These are phyloP conservation scores for Holtermanniella nyarrowii DNA, from an alignment of 768 basidiomycete species.

Conservation along the genomic window DNA sequence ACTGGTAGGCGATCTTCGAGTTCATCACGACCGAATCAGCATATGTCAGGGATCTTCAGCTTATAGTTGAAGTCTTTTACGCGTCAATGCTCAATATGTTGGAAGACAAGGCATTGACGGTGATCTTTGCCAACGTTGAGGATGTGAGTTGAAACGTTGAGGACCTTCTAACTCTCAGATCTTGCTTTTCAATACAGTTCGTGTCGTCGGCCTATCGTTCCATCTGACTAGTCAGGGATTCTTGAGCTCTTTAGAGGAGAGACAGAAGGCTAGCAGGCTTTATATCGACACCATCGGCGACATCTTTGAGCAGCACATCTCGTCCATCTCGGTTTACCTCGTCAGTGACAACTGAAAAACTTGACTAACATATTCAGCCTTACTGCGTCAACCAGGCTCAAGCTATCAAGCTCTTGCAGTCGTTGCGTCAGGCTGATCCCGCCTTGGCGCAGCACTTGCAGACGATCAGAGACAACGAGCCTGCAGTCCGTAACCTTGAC, in stretches of 20 bases:
- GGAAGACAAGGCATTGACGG: constrained; percentile 63
- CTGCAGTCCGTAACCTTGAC: constrained; percentile 68
- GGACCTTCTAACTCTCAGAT: constrained; percentile 40
- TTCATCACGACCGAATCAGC: constrained; percentile 80
- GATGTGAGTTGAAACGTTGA: constrained; percentile 43
- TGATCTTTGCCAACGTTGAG: constrained; percentile 87
- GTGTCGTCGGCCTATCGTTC: constrained; percentile 13
- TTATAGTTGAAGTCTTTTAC: constrained; percentile 87
- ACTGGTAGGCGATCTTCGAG: constrained; percentile 73
- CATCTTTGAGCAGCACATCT: constrained; percentile 62
- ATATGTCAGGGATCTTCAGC: constrained; percentile 83
- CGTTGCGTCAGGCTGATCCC: constrained; percentile 57
- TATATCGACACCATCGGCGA: constrained; percentile 86
- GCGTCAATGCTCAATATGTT: constrained; percentile 62
- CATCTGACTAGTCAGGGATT: constrained; percentile 51
- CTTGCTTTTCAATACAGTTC: constrained; percentile 72
- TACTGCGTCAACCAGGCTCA: constrained; percentile 83
- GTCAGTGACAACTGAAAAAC: constrained; percentile 44
- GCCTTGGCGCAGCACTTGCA: constrained; percentile 58
- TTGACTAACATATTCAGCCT: constrained; percentile 46
- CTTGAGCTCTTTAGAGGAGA: constrained; percentile 75
- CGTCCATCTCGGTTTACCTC: constrained; percentile 70
- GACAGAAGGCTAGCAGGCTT: constrained; percentile 81
- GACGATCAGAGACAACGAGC: constrained; percentile 62
- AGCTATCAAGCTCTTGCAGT: constrained; percentile 66